Percentiles rank a stretch among this genome's conserved stretches.
phyloP scores from a whole-genome alignment of 2,329 filamentous ascomycete genomes.

The Colletotrichum tropicale region DNA sequence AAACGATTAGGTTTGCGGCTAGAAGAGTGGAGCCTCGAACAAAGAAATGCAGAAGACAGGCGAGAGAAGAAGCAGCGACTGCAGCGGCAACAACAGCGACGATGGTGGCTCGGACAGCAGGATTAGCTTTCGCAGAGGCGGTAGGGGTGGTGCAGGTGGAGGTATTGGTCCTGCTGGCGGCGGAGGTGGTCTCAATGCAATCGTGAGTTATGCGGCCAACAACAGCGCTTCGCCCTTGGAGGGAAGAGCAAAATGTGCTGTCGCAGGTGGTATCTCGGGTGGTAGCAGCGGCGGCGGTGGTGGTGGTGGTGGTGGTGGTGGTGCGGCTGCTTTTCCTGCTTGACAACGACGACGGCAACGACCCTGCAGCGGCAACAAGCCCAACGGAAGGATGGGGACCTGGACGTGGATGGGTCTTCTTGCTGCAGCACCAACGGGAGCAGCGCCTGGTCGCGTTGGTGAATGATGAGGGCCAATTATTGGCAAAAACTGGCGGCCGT shows the following conservation, averaged over 20 bases:
- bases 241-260: not conserved
- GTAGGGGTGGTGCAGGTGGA: not conserved
- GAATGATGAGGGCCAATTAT: slow-evolving; percentile 2
- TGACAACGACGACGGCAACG: not conserved
- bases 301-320: not conserved
- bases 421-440: not conserved
- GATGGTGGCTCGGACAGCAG: slow-evolving; percentile 7
- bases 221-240: not conserved
- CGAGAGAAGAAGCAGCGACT: not conserved
- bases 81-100: not conserved
- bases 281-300: not conserved
- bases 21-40: slow-evolving; percentile 10
- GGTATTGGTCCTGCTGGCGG: not conserved
- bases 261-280: not conserved
- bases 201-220: slow-evolving; percentile 9
- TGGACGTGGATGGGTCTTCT: not conserved
- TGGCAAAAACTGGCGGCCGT: not conserved
- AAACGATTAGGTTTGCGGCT: slow-evolving; percentile 14
- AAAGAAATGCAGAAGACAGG: slow-evolving; percentile 10
- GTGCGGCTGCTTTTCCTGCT: not conserved
- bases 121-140: not conserved
- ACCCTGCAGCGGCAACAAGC: not conserved
- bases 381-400: not conserved
- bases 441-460: not conserved
- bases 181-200: slow-evolving; percentile 5